Evolutionary conservation across 2,329 filamentous ascomycete species (phyloP), one percentile per base, ranked within the genome.

Genomic region (Colletotrichum spinosum): DNA sequence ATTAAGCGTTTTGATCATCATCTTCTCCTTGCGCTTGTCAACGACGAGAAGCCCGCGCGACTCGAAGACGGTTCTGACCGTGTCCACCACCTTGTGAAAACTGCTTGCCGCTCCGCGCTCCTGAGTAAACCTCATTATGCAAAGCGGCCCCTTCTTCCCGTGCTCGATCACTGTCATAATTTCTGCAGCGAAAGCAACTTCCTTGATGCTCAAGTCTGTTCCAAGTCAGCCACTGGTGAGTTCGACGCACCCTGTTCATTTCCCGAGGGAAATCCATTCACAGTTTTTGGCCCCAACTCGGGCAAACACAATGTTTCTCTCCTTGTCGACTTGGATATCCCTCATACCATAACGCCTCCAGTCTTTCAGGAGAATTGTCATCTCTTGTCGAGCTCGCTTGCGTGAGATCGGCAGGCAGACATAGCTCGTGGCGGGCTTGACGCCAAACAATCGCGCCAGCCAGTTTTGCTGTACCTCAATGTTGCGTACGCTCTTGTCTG

Each of bases 41-140:
- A 86, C 81, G 34, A 97, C 88, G 37, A 97, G 79, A 70, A 94
- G 80, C 34, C 84, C 83, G 35, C 90, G 87, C 65, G 82, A 82
- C 68, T 83, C 84, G 75, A 97, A 88, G 13, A 93, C 86, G 17
- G 86, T 83, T 69, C 90, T 86, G 71, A 97, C 83, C 3, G 91
- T 91, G 65, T 94, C 91, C 34, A 97, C 87, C 9, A 97, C 92
- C 73, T 88, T 90, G 75, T 93, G 87, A 80, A 98, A 97, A 70
- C 92, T 96, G 72, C 91, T 96, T 42, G 93, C 94, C 2, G 95
- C 94, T n/a, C 95, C 96, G 63, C 90, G 90, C 74, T 96, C 93
- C 74, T 97, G 94, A 1, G 92, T 95, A 76, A 97, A 93, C 41
- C 93, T 90, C 37, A 92, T 88, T 69, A 97, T 89, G 75, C 91